Percentiles rank a stretch among this genome's conserved stretches.
phyloP scores from a whole-genome alignment of 176 grass and related monocot species.

The Oryza punctata region DNA sequence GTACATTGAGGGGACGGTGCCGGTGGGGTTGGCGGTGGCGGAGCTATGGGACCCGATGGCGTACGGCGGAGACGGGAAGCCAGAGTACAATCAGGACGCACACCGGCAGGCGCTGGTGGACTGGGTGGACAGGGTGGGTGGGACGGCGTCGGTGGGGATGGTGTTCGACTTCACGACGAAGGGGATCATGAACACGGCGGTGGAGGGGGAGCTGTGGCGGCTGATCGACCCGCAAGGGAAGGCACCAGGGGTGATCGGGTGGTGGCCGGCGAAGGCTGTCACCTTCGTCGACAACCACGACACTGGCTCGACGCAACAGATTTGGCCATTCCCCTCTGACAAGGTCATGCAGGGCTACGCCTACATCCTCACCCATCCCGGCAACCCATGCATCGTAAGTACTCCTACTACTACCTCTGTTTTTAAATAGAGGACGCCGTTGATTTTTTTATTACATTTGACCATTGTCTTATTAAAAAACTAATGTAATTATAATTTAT shows the following conservation, averaged over 20 bases:
- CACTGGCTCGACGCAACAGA: slow-evolving; percentile 68
- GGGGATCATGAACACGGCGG: slow-evolving; percentile 42
- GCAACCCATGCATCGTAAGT: slow-evolving; percentile 73
- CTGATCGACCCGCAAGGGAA: slow-evolving; percentile 49
- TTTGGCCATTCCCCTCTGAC: slow-evolving; percentile 70
- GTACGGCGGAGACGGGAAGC: slow-evolving; percentile 13
- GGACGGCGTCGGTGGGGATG: slow-evolving; percentile 3
- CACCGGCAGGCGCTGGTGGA: slow-evolving; percentile 48
- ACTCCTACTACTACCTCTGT: too few species aligned
- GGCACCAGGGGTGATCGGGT: slow-evolving; percentile 63
- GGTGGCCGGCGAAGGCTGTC: slow-evolving; percentile 53
- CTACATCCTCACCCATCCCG: slow-evolving; percentile 82
- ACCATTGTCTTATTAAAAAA: too few species aligned
- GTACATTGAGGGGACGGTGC: slow-evolving; percentile 46
- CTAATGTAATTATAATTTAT: too few species aligned
- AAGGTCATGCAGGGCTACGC: slow-evolving; percentile 84
- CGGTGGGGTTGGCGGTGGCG: slow-evolving; percentile 46
- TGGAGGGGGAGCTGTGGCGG: slow-evolving; percentile 48
- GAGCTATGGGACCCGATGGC: slow-evolving; percentile 52
- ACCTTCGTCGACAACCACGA: slow-evolving; percentile 93
- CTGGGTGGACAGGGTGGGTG: slow-evolving; percentile 41
- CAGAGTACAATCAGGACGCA: slow-evolving; percentile 29
- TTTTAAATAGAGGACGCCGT: too few species aligned
- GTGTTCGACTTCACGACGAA: slow-evolving; percentile 59
- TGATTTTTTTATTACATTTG: too few species aligned